These are phyloP conservation scores for Boeremia exigua DNA, from an alignment of 2,329 filamentous ascomycete species.

Conservation along the genomic window DNA sequence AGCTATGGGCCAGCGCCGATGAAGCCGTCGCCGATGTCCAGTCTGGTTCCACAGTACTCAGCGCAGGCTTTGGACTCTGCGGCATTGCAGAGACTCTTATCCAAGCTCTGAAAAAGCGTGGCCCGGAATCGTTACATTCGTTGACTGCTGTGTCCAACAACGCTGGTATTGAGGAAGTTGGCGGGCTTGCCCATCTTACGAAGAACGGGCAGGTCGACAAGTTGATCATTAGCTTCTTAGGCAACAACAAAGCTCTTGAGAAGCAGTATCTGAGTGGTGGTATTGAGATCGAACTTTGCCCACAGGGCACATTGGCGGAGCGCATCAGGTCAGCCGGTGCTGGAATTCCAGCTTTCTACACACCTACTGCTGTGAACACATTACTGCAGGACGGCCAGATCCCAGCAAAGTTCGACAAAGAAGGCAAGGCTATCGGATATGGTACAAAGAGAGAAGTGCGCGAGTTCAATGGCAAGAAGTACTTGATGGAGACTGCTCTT, in stretches of 20 bases:
- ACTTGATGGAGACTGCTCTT: slow-evolving; percentile 78
- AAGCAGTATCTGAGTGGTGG: slow-evolving; percentile 74
- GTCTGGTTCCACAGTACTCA: slow-evolving; percentile 46
- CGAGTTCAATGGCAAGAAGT: slow-evolving; percentile 74
- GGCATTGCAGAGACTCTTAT: slow-evolving; percentile 50
- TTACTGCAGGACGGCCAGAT: slow-evolving; percentile 71
- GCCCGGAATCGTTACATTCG: slow-evolving; percentile 39
- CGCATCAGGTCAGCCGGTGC: slow-evolving; percentile 74
- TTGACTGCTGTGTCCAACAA: slow-evolving; percentile 84
- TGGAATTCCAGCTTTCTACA: slow-evolving; percentile 82
- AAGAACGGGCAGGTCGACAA: slow-evolving; percentile 73
- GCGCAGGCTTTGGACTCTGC: slow-evolving; percentile 49
- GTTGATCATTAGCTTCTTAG: slow-evolving; percentile 78
- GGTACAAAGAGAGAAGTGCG: slow-evolving; percentile 72
- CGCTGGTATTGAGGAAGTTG: slow-evolving; percentile 70
- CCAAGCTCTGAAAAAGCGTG: slow-evolving; percentile 41
- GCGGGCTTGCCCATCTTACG: slow-evolving; percentile 71
- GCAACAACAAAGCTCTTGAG: slow-evolving; percentile 78
- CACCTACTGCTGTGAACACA: slow-evolving; percentile 71
- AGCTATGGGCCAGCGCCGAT: slow-evolving; percentile 46
- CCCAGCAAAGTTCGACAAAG: slow-evolving; percentile 64
- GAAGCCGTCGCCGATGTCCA: slow-evolving; percentile 48
- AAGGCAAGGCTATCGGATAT: slow-evolving; percentile 66
- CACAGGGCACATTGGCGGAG: slow-evolving; percentile 77
- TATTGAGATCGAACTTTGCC: slow-evolving; percentile 77